Base-by-base conservation (phyloP, 208 protist genomes). In the Vickermania ingenoplastis region DNA sequence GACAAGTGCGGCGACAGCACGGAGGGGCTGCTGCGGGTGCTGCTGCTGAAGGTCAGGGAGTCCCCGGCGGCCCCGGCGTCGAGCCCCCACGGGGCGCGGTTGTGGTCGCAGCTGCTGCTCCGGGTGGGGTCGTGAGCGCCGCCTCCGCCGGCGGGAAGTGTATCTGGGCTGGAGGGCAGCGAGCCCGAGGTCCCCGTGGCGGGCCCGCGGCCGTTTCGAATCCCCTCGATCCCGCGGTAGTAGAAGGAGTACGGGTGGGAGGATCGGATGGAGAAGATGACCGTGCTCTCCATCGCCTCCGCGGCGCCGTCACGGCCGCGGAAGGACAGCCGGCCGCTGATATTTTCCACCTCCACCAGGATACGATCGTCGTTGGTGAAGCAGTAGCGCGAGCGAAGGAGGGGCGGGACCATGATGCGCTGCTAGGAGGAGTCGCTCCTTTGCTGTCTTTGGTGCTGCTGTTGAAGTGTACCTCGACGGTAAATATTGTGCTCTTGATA, bases 211-310 rank as follows among this genome's bases (percentile, higher is more conserved):
- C 11, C 36, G 17, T 17, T 45, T 7, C 7, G 36, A 45, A 45
- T n/a, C 36, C 36, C 36, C 11, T 45, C 36, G 17, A 45, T 45
- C 17, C 36, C 36, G 36, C 36, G 36, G 36, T 68, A 71, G 57
- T 72, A 69, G 67, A 90, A 80, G 48, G 75, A 62, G 1, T 76
- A 63, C 27, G 78, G 79, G 50, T 90, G 79, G 2, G 83, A 86
- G 29, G 65, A 61, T 29, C 83, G 83, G 2, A 90, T 77, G 3
- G 83, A 83, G 31, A 79, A 75, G 45, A 90, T 84, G 52, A 86
- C 49, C 0, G 75, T 71, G 57, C 17, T 17, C n/a, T n/a, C 45
- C 59, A 27, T 5, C 25, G 36, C 11, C 11, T 7, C 11, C 36
- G 36, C 17, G 36, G 36, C 7, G 11, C 36, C 36, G 11, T 45